Evolutionary conservation across 352 stramenopile genomes (phyloP).

Genomic region (Phytophthora litchii): DNA sequence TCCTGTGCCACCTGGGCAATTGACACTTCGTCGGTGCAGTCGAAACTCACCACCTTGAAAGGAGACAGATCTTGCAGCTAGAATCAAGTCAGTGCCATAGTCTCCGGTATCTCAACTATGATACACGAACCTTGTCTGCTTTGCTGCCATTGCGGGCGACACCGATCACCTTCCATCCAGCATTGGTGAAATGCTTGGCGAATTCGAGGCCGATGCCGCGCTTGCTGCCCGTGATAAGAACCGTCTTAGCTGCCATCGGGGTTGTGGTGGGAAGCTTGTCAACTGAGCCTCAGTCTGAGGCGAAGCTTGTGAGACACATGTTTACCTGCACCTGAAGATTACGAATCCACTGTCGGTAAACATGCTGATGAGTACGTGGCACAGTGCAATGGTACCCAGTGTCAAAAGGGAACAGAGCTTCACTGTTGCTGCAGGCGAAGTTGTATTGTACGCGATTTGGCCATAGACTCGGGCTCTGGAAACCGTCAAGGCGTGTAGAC

Average conservation of each 20-base stretch:
- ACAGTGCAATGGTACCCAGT: too few relatives aligned
- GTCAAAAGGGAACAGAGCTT: too few relatives aligned
- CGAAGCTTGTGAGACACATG: background rate
- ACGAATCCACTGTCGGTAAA: background rate
- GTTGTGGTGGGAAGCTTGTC: constrained; percentile 1
- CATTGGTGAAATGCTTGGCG: constrained; percentile 42
- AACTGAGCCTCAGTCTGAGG: constrained; percentile 7
- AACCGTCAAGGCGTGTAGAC: too few relatives aligned
- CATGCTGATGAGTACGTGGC: too few relatives aligned
- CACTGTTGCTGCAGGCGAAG: too few relatives aligned
- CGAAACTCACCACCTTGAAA: constrained; percentile 52
- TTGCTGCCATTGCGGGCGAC: constrained; percentile 33
- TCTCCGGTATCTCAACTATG: background rate
- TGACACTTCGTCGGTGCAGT: constrained; percentile 49
- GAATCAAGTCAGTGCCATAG: background rate
- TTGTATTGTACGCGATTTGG: too few relatives aligned
- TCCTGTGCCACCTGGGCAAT: constrained; percentile 40
- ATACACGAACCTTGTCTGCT: constrained; percentile 34
- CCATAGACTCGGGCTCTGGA: too few relatives aligned
- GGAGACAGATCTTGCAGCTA: constrained; percentile 39
- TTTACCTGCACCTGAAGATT: background rate
- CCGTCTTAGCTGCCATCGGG: constrained; percentile 39
- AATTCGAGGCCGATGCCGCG: constrained; percentile 57
- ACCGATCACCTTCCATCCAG: constrained; percentile 58
- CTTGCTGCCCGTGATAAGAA: constrained; percentile 54